Evolutionary conservation across 768 basidiomycete species (phyloP).

Genomic region (Brasilioporus rufonigricans): DNA sequence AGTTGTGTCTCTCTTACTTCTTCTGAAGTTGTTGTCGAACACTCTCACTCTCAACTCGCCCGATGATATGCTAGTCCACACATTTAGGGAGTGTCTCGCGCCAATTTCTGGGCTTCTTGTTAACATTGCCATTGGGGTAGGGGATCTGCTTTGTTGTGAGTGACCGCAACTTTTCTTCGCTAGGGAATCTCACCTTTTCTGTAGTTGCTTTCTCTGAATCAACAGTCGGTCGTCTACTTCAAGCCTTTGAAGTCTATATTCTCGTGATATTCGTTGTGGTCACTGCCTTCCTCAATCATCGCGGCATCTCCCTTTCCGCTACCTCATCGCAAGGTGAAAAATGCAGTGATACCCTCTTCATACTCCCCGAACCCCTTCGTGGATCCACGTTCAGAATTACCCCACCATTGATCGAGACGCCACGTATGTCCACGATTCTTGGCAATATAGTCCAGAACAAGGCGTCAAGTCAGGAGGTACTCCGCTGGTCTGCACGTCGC

Average conservation of each 20-base stretch:
- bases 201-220: slow-evolving; percentile 70
- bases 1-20: slow-evolving; percentile 53
- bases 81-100: slow-evolving; percentile 45
- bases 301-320: background rate
- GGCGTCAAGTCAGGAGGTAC: slow-evolving; percentile 7
- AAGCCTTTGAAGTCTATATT: slow-evolving; percentile 62
- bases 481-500: slow-evolving; percentile 16
- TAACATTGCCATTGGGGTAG: slow-evolving; percentile 51
- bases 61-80: slow-evolving; percentile 38
- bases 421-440: slow-evolving; percentile 23
- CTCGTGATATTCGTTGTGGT: slow-evolving; percentile 59
- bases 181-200: slow-evolving; percentile 8
- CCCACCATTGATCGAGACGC: slow-evolving; percentile 23
- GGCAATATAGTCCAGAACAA: slow-evolving; percentile 1
- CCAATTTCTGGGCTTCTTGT: slow-evolving; percentile 53
- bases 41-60: slow-evolving; percentile 41
- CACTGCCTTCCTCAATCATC: slow-evolving; percentile 35
- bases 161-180: slow-evolving; percentile 11
- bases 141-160: slow-evolving; percentile 58
- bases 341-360: slow-evolving; percentile 1
- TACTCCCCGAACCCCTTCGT: slow-evolving; percentile 25
- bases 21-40: slow-evolving; percentile 63
- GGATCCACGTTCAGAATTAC: slow-evolving; percentile 27
- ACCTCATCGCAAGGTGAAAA: background rate
- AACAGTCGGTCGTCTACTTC: slow-evolving; percentile 62